Base-by-base conservation (phyloP, 148 eudicot genomes). In the Fallopia convolvulus region DNA sequence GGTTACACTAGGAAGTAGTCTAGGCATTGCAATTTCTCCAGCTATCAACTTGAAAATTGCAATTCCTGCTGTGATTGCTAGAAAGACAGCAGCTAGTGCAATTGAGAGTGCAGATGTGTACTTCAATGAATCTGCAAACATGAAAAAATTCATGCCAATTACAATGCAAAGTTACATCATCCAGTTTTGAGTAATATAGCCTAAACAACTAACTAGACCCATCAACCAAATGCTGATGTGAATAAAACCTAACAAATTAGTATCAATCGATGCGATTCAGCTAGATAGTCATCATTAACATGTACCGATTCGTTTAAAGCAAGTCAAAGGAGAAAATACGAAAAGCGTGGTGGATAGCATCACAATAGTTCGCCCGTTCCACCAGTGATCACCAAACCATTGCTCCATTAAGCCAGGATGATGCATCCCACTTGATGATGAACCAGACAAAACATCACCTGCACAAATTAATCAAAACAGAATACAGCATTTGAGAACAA, bases 401-500 rank as follows among this genome's bases (percentile, higher is more conserved):
- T 86, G 89, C 80, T 92, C 92, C 79, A 90, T 65, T 72, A 92
- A 76, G 32, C 97, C 97, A 44, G 84, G 50, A 83, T 92, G 90
- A 79, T 87, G 97, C 73, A 87, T 81, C 39, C 92, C 94, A 32
- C 82, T 86, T 70, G 94, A 82, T 82, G 86, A 82, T 12, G 93
- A 85, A 72, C 92, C 97, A 2, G 93, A 91, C 79, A 92, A 77
- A 79, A 92, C 97, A 80, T 92, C 97, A 61, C 97, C 97, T 92
- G 84, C 55, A 70, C 58, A 44, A 44, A 44, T 44, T 44, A 9
- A 44, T 6, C 8, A 8, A 44, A 44, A 44, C 47, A 44, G 47
- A 44, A 1, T 44, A 6, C 8, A 44, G 0, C 66, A 12, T 5
- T 17, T n/a, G 6, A 52, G 6, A 52, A 3, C 58, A 52, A 17